Percentiles rank a stretch among this genome's conserved stretches.
phyloP scores from a whole-genome alignment of 2,329 filamentous ascomycete species.

The Ophioceras dolichostomum region DNA sequence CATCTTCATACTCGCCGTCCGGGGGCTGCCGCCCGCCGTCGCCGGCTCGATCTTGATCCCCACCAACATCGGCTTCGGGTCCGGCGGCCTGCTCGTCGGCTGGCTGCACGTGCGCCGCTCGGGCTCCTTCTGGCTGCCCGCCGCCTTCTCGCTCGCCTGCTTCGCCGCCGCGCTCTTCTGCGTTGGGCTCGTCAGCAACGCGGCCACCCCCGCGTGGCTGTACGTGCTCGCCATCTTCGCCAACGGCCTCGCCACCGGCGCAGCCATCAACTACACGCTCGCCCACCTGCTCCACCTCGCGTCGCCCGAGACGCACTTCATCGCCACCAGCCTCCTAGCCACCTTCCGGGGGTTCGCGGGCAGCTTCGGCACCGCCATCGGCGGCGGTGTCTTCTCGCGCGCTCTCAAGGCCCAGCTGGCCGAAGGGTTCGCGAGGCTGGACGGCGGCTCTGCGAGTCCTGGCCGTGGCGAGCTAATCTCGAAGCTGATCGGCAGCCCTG shows the following conservation, averaged over 20 bases:
- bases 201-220: slow-evolving; percentile 31
- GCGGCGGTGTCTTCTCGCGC: slow-evolving; percentile 62
- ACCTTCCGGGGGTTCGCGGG: slow-evolving; percentile 77
- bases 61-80: slow-evolving; percentile 68
- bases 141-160: slow-evolving; percentile 43
- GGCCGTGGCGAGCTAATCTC: slow-evolving; percentile 27
- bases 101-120: slow-evolving; percentile 62
- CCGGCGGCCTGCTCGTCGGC: slow-evolving; percentile 62
- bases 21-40: slow-evolving; percentile 53
- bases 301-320: slow-evolving; percentile 52
- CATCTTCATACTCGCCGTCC: slow-evolving; percentile 66
- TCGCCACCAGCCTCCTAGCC: slow-evolving; percentile 62
- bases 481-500: slow-evolving; percentile 37
- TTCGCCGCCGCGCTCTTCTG: slow-evolving; percentile 40
- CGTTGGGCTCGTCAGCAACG: slow-evolving; percentile 30
- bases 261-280: slow-evolving; percentile 67
- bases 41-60: slow-evolving; percentile 69
- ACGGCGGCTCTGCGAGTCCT: slow-evolving; percentile 23
- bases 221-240: slow-evolving; percentile 51
- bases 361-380: slow-evolving; percentile 68
- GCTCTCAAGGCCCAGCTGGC: slow-evolving; percentile 42
- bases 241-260: slow-evolving; percentile 63
- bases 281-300: slow-evolving; percentile 63
- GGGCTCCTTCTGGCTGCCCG: slow-evolving; percentile 61
- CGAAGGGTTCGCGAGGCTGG: slow-evolving; percentile 39